Percentiles rank a stretch among this genome's conserved stretches.
phyloP scores from a whole-genome alignment of 129 eudicot species.

The Deinandra increscens region DNA sequence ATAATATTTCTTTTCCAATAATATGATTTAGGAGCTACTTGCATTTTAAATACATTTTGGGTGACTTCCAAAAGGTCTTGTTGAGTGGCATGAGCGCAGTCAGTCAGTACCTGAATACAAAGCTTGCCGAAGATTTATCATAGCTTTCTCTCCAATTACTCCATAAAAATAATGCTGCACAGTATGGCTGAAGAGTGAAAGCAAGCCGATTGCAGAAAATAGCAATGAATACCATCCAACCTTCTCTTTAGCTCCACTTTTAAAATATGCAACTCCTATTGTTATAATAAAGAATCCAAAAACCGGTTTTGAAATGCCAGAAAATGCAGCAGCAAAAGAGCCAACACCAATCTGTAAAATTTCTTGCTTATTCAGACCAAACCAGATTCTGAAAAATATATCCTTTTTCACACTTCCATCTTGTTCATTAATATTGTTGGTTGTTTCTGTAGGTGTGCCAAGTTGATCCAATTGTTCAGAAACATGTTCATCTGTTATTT shows the following conservation, averaged over 20 bases:
- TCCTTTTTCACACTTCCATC: constrained; percentile 28
- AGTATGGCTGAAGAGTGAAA: constrained; percentile 65
- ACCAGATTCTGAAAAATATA: constrained; percentile 80
- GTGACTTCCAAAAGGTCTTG: too few species aligned
- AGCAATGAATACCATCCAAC: constrained; percentile 64
- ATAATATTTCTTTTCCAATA: too few species aligned
- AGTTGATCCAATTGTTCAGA: constrained; percentile 28
- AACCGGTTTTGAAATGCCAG: constrained; percentile 83
- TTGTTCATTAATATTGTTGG: constrained; percentile 31
- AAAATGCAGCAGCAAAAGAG: constrained; percentile 74
- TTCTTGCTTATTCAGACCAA: constrained; percentile 52
- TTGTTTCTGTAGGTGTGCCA: constrained; percentile 28
- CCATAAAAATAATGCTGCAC: constrained; percentile 77
- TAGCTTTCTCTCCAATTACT: constrained; percentile 75
- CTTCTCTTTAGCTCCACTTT: constrained; percentile 39
- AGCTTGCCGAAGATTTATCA: constrained; percentile 69
- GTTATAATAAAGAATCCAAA: constrained; percentile 80
- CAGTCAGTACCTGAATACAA: constrained; percentile 80
- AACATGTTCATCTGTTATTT: constrained; percentile 25
- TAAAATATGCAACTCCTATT: constrained; percentile 72
- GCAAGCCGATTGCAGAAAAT: constrained; percentile 65
- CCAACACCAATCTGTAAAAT: constrained; percentile 53
- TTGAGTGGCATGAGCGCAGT: neutral
- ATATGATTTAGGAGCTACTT: too few species aligned
- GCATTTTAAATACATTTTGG: too few species aligned